phyloP scores from a whole-genome alignment of 2,329 filamentous ascomycete genomes.

The Aspergillus clavatus region DNA sequence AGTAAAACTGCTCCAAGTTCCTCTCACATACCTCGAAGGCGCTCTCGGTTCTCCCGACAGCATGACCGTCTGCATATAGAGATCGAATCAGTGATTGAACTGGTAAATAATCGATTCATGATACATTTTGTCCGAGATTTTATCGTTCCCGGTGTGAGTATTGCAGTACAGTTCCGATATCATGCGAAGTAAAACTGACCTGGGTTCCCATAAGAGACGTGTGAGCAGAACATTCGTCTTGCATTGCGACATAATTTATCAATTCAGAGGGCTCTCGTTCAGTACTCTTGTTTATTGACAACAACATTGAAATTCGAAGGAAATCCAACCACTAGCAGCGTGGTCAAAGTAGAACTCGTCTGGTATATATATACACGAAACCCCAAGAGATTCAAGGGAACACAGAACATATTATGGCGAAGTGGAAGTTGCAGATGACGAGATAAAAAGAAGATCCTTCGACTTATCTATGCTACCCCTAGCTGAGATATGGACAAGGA shows the following conservation, averaged over 20 bases:
- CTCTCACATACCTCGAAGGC: background rate
- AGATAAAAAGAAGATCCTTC: background rate
- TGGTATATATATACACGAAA: too few relatives aligned
- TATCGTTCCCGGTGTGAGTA: background rate
- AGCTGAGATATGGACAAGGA: background rate
- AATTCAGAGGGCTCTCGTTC: too few relatives aligned
- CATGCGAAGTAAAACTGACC: slow-evolving; percentile 19
- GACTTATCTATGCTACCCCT: background rate
- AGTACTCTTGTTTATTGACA: too few relatives aligned
- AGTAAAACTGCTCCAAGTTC: background rate
- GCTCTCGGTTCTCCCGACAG: background rate
- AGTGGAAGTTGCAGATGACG: background rate
- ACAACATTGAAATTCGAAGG: too few relatives aligned
- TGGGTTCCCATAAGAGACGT: slow-evolving; percentile 30
- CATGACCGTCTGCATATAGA: background rate
- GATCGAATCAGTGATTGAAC: slow-evolving; percentile 26
- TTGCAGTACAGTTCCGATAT: background rate
- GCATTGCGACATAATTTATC: slow-evolving; percentile 14
- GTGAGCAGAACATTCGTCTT: slow-evolving; percentile 22
- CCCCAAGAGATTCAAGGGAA: background rate
- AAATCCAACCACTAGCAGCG: too few relatives aligned
- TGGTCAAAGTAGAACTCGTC: too few relatives aligned
- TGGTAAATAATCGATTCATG: slow-evolving; percentile 15
- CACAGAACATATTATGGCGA: background rate
- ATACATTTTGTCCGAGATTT: slow-evolving; percentile 12